These are phyloP conservation scores for Pythium guiyangense DNA, from an alignment of 352 stramenopile species.

Conservation along the genomic window DNA sequence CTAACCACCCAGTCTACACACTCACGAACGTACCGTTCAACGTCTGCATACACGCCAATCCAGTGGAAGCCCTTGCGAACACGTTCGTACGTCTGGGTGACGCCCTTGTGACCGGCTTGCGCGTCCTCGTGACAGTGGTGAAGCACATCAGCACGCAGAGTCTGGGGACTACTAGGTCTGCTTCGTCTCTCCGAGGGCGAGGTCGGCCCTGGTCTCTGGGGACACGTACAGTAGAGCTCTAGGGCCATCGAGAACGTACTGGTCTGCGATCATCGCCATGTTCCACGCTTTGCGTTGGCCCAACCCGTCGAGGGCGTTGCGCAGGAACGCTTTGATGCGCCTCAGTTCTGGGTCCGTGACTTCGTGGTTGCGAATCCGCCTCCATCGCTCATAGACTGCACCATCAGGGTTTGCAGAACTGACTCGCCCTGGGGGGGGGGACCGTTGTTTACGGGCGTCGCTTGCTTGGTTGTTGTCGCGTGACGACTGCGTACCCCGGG, in stretches of 20 bases:
- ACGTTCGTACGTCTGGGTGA: not conserved
- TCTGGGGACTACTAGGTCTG: not conserved
- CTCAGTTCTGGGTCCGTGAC: not conserved
- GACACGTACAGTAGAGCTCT: not conserved
- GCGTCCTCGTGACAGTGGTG: not conserved
- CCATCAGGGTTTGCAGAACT: not conserved
- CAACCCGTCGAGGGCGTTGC: not conserved
- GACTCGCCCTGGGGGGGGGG: too few species aligned
- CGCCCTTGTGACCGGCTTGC: conserved; percentile 1
- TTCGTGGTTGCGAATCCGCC: not conserved
- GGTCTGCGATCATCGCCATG: not conserved
- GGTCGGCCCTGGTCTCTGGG: not conserved
- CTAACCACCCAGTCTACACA: conserved; percentile 3
- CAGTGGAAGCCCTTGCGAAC: not conserved
- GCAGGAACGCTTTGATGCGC: not conserved
- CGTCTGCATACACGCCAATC: conserved; percentile 2
- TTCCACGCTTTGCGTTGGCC: not conserved
- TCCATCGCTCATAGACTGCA: not conserved
- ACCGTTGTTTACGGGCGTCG: too few species aligned
- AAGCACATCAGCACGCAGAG: not conserved
- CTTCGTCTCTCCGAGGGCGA: not conserved
- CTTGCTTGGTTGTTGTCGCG: too few species aligned
- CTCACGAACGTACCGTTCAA: not conserved
- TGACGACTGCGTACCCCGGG: too few species aligned
- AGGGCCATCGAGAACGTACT: not conserved